phyloP scores from a whole-genome alignment of 768 basidiomycete genomes.

The Lactarius deliciosus region DNA sequence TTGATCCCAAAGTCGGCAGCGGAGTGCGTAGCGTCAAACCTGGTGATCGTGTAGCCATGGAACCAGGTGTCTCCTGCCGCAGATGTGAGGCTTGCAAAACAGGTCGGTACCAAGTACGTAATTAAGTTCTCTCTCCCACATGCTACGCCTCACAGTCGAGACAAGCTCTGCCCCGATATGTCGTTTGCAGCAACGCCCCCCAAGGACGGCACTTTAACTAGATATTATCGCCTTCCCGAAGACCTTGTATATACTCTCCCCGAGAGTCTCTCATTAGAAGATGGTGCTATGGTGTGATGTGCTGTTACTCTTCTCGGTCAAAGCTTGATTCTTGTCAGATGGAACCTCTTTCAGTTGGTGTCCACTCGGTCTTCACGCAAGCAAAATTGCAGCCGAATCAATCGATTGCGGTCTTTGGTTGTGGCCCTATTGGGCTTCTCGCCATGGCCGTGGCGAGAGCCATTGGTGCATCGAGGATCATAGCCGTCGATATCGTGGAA shows the following conservation, averaged over 20 bases:
- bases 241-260: constrained; percentile 86
- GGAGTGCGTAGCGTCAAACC: constrained; percentile 73
- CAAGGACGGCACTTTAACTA: constrained; percentile 82
- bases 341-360: constrained; percentile 90
- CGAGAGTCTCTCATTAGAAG: constrained; percentile 81
- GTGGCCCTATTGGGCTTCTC: constrained; percentile 84
- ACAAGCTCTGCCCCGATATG: constrained; percentile 84
- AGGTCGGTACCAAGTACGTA: constrained; percentile 74
- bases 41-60: constrained; percentile 89
- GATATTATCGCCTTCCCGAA: constrained; percentile 84
- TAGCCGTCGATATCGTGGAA: constrained; percentile 80
- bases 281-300: constrained; percentile 84
- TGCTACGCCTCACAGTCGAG: neutral
- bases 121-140: constrained; percentile 3
- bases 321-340: constrained; percentile 49
- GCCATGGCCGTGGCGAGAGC: constrained; percentile 97
- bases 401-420: constrained; percentile 83
- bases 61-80: constrained; percentile 86
- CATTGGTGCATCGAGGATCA: constrained; percentile 77
- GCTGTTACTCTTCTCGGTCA: neutral
- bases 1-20: constrained; percentile 55
- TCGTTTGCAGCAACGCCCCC: constrained; percentile 93
- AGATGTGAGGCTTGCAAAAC: constrained; percentile 81
- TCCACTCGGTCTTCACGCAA: constrained; percentile 82
- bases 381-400: constrained; percentile 72